A percentile compares a stretch with the other conserved stretches of the same genome.
phyloP scores from a whole-genome alignment of 371 early-diverging fungal genomes.

The Mortierella sp. region DNA sequence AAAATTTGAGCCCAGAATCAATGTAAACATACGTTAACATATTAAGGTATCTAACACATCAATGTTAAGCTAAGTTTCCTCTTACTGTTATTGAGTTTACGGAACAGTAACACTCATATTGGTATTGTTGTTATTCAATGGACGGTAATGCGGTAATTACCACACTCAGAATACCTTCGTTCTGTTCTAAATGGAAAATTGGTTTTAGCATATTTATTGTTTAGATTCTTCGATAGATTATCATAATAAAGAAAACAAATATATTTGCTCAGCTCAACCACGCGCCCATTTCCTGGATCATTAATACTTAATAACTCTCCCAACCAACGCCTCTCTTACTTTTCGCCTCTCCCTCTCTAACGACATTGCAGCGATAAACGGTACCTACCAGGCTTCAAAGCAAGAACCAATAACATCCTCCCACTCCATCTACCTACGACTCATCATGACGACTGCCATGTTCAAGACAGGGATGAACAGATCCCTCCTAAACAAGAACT shows the following conservation, averaged over 20 bases:
- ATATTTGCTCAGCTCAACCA: neutral
- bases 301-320: neutral
- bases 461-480: conserved; percentile 57
- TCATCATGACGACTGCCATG: conserved; percentile 52
- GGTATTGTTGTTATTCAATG: too few species aligned
- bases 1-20: neutral
- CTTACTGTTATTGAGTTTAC: too few species aligned
- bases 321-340: neutral
- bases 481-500: conserved; percentile 44
- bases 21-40: too few species aligned
- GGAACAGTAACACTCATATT: too few species aligned
- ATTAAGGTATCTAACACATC: too few species aligned
- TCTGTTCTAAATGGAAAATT: too few species aligned
- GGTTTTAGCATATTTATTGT: too few species aligned
- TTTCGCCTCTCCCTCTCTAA: neutral
- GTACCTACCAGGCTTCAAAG: neutral
- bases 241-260: neutral
- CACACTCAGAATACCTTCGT: too few species aligned
- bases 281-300: neutral
- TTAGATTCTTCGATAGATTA: too few species aligned
- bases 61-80: too few species aligned
- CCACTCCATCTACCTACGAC: neutral
- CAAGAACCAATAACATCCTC: neutral
- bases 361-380: neutral
- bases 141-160: too few species aligned